These are phyloP conservation scores for Diplocarpon rosae DNA, from an alignment of 2,329 filamentous ascomycete species.

Conservation along the genomic window DNA sequence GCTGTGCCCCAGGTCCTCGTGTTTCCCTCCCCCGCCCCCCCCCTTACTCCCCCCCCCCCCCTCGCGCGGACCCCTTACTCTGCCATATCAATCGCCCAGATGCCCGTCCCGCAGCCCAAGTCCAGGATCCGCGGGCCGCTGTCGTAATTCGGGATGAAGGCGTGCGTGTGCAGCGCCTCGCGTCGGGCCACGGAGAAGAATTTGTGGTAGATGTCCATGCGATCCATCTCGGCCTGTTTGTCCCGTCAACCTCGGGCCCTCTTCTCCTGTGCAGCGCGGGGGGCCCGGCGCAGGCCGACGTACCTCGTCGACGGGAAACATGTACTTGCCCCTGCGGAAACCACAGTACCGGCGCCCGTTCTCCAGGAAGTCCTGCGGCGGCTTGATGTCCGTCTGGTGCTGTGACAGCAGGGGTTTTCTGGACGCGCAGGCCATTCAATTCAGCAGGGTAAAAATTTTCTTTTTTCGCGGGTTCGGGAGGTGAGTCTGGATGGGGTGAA, in stretches of 20 bases:
- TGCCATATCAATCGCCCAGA: slow-evolving; percentile 83
- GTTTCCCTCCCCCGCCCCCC: too few relatives aligned
- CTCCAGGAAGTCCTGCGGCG: slow-evolving; percentile 38
- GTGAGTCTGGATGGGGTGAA: neutral
- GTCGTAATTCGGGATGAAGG: slow-evolving; percentile 22
- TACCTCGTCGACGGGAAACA: slow-evolving; percentile 70
- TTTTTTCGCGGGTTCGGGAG: neutral
- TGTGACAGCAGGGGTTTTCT: neutral
- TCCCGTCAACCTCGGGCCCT: slow-evolving; percentile 9
- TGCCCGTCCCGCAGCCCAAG: slow-evolving; percentile 77
- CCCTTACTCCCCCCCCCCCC: too few relatives aligned
- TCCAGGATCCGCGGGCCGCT: slow-evolving; percentile 41
- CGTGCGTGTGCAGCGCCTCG: slow-evolving; percentile 34
- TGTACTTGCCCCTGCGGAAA: slow-evolving; percentile 57
- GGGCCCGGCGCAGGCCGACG: too few relatives aligned
- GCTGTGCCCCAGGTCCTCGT: neutral
- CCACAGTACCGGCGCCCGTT: slow-evolving; percentile 62
- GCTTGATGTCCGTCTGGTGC: slow-evolving; percentile 5
- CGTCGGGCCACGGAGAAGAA: slow-evolving; percentile 55
- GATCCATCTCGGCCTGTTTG: slow-evolving; percentile 56
- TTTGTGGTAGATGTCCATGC: slow-evolving; percentile 74
- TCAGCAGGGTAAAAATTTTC: neutral
- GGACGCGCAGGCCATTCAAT: neutral
- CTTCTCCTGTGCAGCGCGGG: neutral
- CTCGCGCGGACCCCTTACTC: slow-evolving; percentile 50